Conservation (phyloP, 1,284 basidiomycete species). For the Mycosarcoma maydis region DNA sequence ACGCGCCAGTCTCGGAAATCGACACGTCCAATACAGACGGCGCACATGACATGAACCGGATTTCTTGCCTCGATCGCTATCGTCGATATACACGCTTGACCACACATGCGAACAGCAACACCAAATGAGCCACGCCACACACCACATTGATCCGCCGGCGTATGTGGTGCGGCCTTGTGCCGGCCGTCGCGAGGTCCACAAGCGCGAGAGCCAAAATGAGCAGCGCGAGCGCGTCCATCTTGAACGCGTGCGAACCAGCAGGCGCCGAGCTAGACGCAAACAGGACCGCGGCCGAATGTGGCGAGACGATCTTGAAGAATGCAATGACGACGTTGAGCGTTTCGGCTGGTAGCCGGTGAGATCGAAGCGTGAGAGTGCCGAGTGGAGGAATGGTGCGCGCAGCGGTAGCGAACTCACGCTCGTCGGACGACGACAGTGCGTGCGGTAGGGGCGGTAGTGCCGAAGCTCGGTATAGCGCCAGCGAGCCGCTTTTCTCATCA, state of each 20-base stretch:
- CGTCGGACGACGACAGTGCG: too few relatives aligned
- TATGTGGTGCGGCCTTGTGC: too few relatives aligned
- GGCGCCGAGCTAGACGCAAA: background rate
- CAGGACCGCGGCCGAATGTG: too few relatives aligned
- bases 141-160: too few relatives aligned
- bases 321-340: background rate
- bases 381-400: too few relatives aligned
- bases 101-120: background rate
- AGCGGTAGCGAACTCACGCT: too few relatives aligned
- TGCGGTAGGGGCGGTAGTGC: constrained; percentile 9
- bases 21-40: too few relatives aligned
- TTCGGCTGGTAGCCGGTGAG: background rate
- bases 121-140: constrained; percentile 1
- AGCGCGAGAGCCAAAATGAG: constrained; percentile 16
- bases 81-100: background rate
- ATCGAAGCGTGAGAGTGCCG: background rate
- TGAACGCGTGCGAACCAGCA: too few relatives aligned
- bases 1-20: too few relatives aligned
- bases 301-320: background rate
- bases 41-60: too few relatives aligned
- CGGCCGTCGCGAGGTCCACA: constrained; percentile 1
- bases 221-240: background rate
- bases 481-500: constrained; percentile 2
- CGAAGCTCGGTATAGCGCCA: constrained; percentile 25
- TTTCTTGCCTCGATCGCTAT: background rate